Base-by-base conservation (phyloP, 192 early-diverging fungal species). In the Rhizoclosmatium sp. region DNA sequence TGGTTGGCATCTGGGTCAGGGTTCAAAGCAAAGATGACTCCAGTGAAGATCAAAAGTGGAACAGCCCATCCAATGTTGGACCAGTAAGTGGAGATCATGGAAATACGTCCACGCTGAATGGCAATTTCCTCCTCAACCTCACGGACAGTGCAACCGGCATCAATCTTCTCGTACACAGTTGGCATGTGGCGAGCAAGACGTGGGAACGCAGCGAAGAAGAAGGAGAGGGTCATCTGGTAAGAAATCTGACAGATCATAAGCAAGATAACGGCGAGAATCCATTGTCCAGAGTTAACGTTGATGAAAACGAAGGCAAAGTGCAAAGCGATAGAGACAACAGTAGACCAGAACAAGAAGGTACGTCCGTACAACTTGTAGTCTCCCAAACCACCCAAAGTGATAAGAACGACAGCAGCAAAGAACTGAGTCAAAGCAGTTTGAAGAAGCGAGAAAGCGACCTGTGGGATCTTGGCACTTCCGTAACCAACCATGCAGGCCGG, bases 21-120 rank as follows among this genome's bases (percentile, higher is more conserved):
- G 48, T 84, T 75, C 31, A 71, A 49, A 19, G 58, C 58, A 59
- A 66, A 80, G 69, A 81, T 81, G 31, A 83, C 40, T 51, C 82
- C 82, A 51, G 78, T 42, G 65, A 64, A 47, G 12, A 83, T 79
- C 49, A 82, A 47, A 23, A 74, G 58, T 48, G 81, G 75, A 47
- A 85, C 65, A 46, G 81, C 79, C 71, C 81, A 85, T 4, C 84
- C 84, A 65, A 87, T 78, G 60, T 87, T 87, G 70, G 82, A 84
- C 71, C 76, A 84, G 12, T 79, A 77, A 12, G 86, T 87, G 4
- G 85, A 86, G 40, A 87, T 77, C 46, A 85, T 83, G 19, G 85
- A 87, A 46, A 83, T 78, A 31, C 83, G 84, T 45, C 83, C 81
- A 41, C 86, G 85, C 69, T 77, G 75, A 9, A 77, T 7, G n/a